Conservation (phyloP, 495 filamentous ascomycete genomes). For the Aspergillus avenaceus region DNA sequence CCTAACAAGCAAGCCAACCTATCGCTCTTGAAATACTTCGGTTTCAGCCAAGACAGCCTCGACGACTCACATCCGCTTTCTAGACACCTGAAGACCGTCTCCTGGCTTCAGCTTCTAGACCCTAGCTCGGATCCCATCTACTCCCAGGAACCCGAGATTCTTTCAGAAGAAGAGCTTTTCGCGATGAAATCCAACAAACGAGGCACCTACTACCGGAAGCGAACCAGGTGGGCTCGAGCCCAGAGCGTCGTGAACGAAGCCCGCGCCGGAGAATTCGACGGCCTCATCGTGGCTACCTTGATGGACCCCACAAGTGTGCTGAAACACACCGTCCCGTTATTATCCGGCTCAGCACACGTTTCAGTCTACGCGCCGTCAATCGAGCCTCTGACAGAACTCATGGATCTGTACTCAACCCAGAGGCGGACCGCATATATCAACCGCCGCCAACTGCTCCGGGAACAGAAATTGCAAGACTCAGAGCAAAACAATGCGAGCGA, state of each 20-base stretch:
- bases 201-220: conserved; percentile 79
- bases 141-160: conserved; percentile 48
- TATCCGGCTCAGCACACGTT: conserved; percentile 77
- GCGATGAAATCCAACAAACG: conserved; percentile 72
- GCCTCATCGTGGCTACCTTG: conserved; percentile 71
- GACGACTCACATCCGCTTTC: conserved; percentile 71
- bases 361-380: conserved; percentile 78
- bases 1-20: conserved; percentile 87
- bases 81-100: conserved; percentile 74
- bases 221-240: conserved; percentile 68
- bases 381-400: conserved; percentile 69
- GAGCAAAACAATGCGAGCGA: conserved; percentile 14
- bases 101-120: conserved; percentile 83
- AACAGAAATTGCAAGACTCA: conserved; percentile 16
- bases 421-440: conserved; percentile 69
- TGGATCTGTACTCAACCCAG: conserved; percentile 75
- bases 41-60: conserved; percentile 67
- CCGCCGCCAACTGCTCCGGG: conserved; percentile 31
- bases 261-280: conserved; percentile 72
- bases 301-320: conserved; percentile 80
- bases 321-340: conserved; percentile 65
- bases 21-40: conserved; percentile 79
- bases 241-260: conserved; percentile 66
- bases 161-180: conserved; percentile 52
- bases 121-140: conserved; percentile 71